Evolutionary conservation across 2,329 filamentous ascomycete species (phyloP), one percentile per base, ranked within the genome.

Genomic region (Hymenotorrendiella dingleyae): DNA sequence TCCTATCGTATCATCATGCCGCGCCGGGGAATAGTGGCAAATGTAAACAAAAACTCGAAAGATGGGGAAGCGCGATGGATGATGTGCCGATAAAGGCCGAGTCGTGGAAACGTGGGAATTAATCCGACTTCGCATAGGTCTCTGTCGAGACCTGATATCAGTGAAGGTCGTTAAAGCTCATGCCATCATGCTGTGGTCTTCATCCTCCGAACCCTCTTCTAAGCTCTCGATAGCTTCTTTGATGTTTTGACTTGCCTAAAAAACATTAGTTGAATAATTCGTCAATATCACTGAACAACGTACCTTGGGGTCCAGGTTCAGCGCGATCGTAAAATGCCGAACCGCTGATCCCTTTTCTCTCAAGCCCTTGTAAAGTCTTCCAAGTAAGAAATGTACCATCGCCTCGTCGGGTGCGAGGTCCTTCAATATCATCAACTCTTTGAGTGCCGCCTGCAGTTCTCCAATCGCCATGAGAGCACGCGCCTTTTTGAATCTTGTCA

Each of bases 281-380:
- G 6, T 35, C 37, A 14, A 44, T 48, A 54, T 33, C 22, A 11
- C 19, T 16, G 16, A 30, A 47, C 34, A 36, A 62, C 73, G 61
- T 71, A 94, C 91, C 82, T 97, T 97, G 22, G 91, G 93, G 70
- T 98, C 93, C 58, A 98, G 69, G 64, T 95, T 95, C 59, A 97
- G 70, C 14, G 93, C 93, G 63, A 90, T 91, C 6, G 93, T 98
- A 62, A 94, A 94, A 64, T 96, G 88, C 46, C 84, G 82, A 46
- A 98, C 86, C n/a, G 93, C 90, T 56, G 81, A 75, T 48, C 81
- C 80, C 62, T 81, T 85, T 57, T 87, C 78, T 54, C 80, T 80
- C 57, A 86, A 71, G 42, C 71, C 74, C 64, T 84, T 84, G 67
- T 89, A 88, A 49, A 89, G 74, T 61, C 87, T 86, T 16, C 90